Evolutionary conservation across 257 asterid genomes (phyloP).

Genomic region (Scutellaria minor): DNA sequence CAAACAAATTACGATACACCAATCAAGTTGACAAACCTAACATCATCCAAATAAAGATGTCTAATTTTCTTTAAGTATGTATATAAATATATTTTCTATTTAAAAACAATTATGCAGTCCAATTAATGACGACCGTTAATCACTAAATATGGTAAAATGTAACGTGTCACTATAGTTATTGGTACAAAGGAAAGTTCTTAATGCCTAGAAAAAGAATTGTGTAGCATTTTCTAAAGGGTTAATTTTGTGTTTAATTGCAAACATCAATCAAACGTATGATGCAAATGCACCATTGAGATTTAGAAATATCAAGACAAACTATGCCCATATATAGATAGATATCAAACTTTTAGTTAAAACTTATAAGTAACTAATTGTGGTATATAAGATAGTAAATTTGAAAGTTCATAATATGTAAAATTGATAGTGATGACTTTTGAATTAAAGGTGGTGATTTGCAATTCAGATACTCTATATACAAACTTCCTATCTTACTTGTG

Average conservation of each 20-base stretch:
- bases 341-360: no score
- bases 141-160: slow-evolving; percentile 24
- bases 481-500: no score
- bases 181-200: slow-evolving; percentile 18
- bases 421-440: no score
- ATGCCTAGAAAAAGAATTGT: not conserved
- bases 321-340: no score
- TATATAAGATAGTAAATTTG: no score
- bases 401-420: no score
- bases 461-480: no score
- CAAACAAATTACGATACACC: not conserved
- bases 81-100: no score
- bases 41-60: slow-evolving; percentile 6
- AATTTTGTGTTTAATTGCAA: not conserved
- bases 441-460: no score
- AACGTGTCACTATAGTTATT: not conserved
- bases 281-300: not conserved
- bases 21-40: slow-evolving; percentile 32
- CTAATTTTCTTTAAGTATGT: not conserved
- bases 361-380: no score
- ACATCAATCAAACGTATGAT: not conserved
- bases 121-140: slow-evolving; percentile 13
- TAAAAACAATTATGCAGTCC: not conserved
- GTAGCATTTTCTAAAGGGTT: not conserved
- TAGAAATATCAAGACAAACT: not conserved